Base-by-base conservation (phyloP, 2,329 filamentous ascomycete genomes). In the Dothideomycetes sp. region DNA sequence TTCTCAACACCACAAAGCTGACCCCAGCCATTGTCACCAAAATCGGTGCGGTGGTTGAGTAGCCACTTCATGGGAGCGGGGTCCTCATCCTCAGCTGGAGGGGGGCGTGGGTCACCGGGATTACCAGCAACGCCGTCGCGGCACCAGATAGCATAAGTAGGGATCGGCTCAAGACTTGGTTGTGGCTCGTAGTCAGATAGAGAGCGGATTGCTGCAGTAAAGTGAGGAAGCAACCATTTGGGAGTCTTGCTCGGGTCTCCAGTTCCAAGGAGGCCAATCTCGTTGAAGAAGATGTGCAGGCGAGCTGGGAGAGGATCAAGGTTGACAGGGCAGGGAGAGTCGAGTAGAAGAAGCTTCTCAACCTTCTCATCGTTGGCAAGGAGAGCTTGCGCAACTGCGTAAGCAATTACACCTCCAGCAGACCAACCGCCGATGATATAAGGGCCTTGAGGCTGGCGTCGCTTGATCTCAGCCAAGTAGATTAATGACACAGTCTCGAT, bases 171-270 rank as follows among this genome's bases (percentile, higher is more conserved):
- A 27, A 78, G 66, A 53, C 82, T 76, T 3, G 75, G 75, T 49
- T 71, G 69, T 5, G 80, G 76, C 10, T 77, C 72, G 60, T 86
- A 86, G 53, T 74, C 76, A 51, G 77, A 79, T 19, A 87, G 65
- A 12, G 79, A 79, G 36, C 70, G 68, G 40, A 86, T 78, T 15
- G 77, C 77, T 16, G 79, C 75, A 0, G 75, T 70, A 57, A 86
- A 86, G 60, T 87, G 82, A 41, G 77, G 78, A 2, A 83, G 69
- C 12, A 86, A 70, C 81, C 81, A 86, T n/a, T 70, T 63, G 0
- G 81, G 81, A 30, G 81, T 74, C 57, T 77, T 79, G 48, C 52
- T 65, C 49, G 59, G 65, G 58, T 68, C 68, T 19, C 69, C 65
- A 37, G 78, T 78, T 16, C 81, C 81, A 18, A 85, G 73, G 2